Percentiles rank a stretch among this genome's conserved stretches.
phyloP scores from a whole-genome alignment of 768 basidiomycete species.

The Collybia mongolica region DNA sequence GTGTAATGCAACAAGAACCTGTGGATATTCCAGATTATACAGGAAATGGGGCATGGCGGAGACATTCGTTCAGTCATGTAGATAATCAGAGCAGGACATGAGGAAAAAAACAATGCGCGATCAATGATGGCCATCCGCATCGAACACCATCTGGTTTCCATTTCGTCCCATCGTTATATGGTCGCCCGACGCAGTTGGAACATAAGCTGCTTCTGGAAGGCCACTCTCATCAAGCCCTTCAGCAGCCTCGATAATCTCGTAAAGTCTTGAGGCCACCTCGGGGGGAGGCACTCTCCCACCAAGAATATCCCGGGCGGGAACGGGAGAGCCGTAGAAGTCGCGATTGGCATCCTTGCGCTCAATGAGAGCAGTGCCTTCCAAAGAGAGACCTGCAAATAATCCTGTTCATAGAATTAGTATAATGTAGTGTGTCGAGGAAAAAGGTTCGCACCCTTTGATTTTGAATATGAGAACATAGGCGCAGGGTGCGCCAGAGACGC shows the following conservation, averaged over 20 bases:
- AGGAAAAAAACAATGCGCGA: background rate
- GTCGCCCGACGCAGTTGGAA: conserved; percentile 64
- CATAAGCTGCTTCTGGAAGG: conserved; percentile 76
- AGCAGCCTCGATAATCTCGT: conserved; percentile 96
- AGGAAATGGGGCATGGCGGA: background rate
- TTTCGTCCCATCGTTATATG: conserved; percentile 47
- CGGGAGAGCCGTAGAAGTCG: conserved; percentile 91
- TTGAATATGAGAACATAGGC: conserved; percentile 97
- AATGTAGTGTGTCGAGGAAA: background rate
- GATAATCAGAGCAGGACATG: background rate
- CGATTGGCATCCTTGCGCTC: conserved; percentile 96
- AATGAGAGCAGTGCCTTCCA: conserved; percentile 93
- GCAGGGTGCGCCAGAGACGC: conserved; percentile 88
- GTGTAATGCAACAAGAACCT: too few species aligned
- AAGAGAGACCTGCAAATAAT: conserved; percentile 89
- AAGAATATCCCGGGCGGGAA: conserved; percentile 89
- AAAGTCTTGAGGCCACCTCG: conserved; percentile 87
- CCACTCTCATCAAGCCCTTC: conserved; percentile 89
- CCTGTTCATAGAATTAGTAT: conserved; percentile 43
- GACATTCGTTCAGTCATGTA: background rate
- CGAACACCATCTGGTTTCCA: conserved; percentile 66
- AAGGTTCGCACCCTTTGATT: conserved; percentile 75
- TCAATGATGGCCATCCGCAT: conserved; percentile 57
- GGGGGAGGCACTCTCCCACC: conserved; percentile 96
- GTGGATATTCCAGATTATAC: background rate